Evolutionary conservation across 2,329 filamentous ascomycete genomes (phyloP), one percentile per base, ranked within the genome.

Genomic region (Mycocentrospora acerina): DNA sequence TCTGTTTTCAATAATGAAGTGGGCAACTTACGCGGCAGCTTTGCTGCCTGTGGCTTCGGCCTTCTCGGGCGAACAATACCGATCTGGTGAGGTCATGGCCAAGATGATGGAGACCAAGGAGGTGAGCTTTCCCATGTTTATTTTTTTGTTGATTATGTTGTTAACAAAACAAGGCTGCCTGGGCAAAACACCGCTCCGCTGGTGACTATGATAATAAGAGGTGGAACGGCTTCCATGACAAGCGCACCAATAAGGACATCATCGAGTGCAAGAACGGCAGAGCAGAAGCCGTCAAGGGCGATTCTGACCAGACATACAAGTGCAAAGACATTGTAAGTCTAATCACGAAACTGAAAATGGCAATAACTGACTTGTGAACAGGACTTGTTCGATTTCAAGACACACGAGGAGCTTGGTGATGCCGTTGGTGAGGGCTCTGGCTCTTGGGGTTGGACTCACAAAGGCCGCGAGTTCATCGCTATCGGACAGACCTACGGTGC

Each of bases 381-480:
- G 53, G 78, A 81, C 49, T 67, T 80, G 17, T 77, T 79, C 59
- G 74, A 78, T 53, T 81, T 81, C 62, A 66, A 76, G 44, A 74
- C 70, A 35, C 79, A 82, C 46, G 70, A 70, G 12, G 74, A 75
- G 32, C 71, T 81, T 4, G 79, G 78, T 9, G 74, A 73, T 47
- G 52, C 54, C 17, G 55, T 48, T 22, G 67, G 65, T 22, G 64
- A 70, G 31, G 71, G 71, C 12, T 69, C 66, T 19, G 69, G 67
- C 8, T 76, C 72, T 0, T 79, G 76, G 76, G 77, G 77, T 11
- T 78, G 77, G 76, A 73, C 71, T 0, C 68, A 75, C 35, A 59
- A 63, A 2, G 75, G 75, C 29, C 75, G 77, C 25, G 77, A 80
- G 47, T 79, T 80, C 47, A 70, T 75, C 36, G 74, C 75, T 48